A percentile compares a stretch with the other conserved stretches of the same genome.
Evolutionary conservation across 179 eudicot genomes (phyloP).

Genomic region (Vitellaria paradoxa): DNA sequence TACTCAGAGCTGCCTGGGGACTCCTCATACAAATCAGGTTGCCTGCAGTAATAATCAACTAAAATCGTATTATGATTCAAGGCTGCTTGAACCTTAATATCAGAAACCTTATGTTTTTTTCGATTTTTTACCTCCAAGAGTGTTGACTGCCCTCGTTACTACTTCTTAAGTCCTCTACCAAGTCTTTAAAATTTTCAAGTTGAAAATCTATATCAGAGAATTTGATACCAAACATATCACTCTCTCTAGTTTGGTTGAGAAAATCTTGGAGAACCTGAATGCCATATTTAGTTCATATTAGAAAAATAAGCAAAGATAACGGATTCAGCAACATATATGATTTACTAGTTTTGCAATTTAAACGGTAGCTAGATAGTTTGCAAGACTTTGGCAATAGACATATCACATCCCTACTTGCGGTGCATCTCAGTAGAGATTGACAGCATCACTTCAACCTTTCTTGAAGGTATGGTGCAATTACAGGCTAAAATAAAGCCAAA

Average conservation of each 20-base stretch:
- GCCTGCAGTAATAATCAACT: constrained; percentile 39
- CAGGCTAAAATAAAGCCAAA: not conserved
- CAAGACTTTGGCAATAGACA: not conserved
- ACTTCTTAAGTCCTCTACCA: constrained; percentile 61
- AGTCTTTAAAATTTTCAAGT: constrained; percentile 53
- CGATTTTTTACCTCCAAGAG: constrained; percentile 53
- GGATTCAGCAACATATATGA: not conserved
- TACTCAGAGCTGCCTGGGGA: constrained; percentile 85
- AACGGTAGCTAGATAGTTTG: not conserved
- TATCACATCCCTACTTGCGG: not conserved
- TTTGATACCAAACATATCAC: constrained; percentile 29
- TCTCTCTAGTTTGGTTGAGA: constrained; percentile 60
- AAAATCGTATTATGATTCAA: constrained; percentile 3
- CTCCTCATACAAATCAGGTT: constrained; percentile 52
- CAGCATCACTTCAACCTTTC: constrained; percentile 11
- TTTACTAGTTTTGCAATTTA: not conserved
- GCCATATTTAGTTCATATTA: constrained; percentile 2
- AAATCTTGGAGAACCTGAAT: constrained; percentile 72
- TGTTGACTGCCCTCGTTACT: constrained; percentile 43
- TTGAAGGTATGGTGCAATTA: not conserved
- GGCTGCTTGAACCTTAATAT: not conserved
- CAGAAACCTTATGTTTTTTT: constrained; percentile 3
- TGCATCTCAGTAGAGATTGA: not conserved
- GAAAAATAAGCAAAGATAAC: not conserved
- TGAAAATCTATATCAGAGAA: constrained; percentile 48